Conservation (phyloP, 345 rosid genomes). For the Populus davidiana region DNA sequence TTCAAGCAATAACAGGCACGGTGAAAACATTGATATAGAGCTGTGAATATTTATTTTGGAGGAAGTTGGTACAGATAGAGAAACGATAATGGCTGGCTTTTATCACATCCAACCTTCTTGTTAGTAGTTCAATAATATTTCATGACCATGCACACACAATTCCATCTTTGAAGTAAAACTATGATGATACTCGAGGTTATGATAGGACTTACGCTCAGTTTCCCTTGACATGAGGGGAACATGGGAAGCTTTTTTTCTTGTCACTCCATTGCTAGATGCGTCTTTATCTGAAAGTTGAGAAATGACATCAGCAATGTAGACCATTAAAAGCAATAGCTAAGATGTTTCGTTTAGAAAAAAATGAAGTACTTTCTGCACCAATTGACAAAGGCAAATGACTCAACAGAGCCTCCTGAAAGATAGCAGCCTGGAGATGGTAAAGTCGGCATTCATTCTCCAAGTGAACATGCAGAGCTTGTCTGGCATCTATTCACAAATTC, state of each 20-base stretch:
- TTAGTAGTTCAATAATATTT: background rate
- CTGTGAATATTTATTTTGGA: background rate
- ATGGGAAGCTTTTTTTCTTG: slow-evolving; percentile 53
- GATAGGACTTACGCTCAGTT: slow-evolving; percentile 70
- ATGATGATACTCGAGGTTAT: background rate
- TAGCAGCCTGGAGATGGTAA: slow-evolving; percentile 68
- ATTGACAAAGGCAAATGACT: slow-evolving; percentile 42
- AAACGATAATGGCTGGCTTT: background rate
- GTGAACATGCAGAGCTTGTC: slow-evolving; percentile 51
- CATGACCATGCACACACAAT: background rate
- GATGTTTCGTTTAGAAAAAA: background rate
- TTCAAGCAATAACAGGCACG: slow-evolving; percentile 1
- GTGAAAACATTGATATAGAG: background rate
- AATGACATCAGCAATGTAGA: slow-evolving; percentile 12
- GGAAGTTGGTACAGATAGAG: background rate
- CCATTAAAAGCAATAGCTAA: slow-evolving; percentile 3
- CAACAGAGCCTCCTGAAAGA: slow-evolving; percentile 65
- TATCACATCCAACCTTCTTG: background rate
- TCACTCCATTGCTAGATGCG: slow-evolving; percentile 21
- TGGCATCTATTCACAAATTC: slow-evolving; percentile 46
- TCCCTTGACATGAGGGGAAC: slow-evolving; percentile 67
- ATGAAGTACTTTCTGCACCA: slow-evolving; percentile 32
- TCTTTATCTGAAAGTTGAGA: slow-evolving; percentile 38
- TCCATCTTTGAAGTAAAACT: background rate
- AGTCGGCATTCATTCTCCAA: slow-evolving; percentile 54